Conservation (phyloP, 768 basidiomycete species). For the Russula ochroleuca region DNA sequence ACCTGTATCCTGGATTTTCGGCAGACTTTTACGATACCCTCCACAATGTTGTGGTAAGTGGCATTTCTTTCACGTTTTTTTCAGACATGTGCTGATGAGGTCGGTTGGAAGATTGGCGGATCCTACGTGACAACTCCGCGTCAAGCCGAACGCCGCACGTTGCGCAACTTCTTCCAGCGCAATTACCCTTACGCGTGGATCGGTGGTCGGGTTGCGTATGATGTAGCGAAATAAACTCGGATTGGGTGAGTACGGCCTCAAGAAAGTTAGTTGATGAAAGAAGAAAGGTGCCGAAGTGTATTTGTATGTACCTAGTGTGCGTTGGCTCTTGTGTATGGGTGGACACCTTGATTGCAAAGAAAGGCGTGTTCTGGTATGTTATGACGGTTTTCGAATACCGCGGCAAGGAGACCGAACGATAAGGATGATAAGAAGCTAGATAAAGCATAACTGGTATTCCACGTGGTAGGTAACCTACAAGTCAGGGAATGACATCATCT, state of each 20-base stretch:
- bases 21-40: constrained; percentile 87
- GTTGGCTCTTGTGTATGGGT: neutral
- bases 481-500: no score
- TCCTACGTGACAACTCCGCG: constrained; percentile 84
- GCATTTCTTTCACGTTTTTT: neutral
- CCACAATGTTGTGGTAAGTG: constrained; percentile 82
- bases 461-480: neutral
- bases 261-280: neutral
- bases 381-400: neutral
- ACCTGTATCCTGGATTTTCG: constrained; percentile 87
- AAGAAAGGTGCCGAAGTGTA: neutral
- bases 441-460: neutral
- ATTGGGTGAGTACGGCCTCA: no score
- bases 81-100: constrained; percentile 14
- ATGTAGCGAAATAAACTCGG: constrained; percentile 30
- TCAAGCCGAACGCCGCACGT: constrained; percentile 64
- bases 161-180: constrained; percentile 90
- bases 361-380: neutral
- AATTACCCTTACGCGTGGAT: constrained; percentile 90
- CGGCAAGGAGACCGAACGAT: no score
- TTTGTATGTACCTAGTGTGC: neutral
- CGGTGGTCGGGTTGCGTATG: constrained; percentile 66
- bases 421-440: no score
- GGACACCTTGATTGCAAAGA: neutral
- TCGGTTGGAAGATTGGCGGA: constrained; percentile 66